phyloP scores from a whole-genome alignment of 2,329 filamentous ascomycete species.

The Pyrenochaeta sp. region DNA sequence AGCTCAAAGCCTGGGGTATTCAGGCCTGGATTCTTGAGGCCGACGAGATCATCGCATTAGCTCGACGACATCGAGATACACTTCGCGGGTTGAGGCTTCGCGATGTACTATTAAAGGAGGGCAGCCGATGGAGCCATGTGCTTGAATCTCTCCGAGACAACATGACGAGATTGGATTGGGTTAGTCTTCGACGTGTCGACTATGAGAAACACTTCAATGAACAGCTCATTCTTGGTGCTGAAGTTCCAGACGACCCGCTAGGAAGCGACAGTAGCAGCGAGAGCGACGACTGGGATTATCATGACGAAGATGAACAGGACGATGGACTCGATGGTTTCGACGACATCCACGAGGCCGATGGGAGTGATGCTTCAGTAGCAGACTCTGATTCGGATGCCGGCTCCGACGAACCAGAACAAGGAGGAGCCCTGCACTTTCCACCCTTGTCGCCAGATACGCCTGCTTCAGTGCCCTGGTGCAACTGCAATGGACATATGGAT shows the following conservation, averaged over 20 bases:
- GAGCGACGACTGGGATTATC: slow-evolving; percentile 44
- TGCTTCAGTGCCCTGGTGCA: slow-evolving; percentile 56
- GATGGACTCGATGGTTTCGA: slow-evolving; percentile 23
- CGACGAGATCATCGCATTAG: slow-evolving; percentile 66
- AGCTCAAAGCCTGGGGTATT: slow-evolving; percentile 69
- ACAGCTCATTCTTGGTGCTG: slow-evolving; percentile 54
- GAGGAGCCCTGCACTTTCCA: slow-evolving; percentile 55
- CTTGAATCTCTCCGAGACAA: slow-evolving; percentile 63
- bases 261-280: slow-evolving; percentile 54
- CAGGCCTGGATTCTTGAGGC: slow-evolving; percentile 69
- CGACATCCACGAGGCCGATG: slow-evolving; percentile 42
- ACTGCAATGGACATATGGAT: slow-evolving; percentile 52
- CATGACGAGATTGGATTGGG: slow-evolving; percentile 66
- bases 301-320: slow-evolving; percentile 40
- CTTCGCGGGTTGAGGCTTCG: slow-evolving; percentile 67
- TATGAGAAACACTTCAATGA: slow-evolving; percentile 65
- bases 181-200: slow-evolving; percentile 68
- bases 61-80: slow-evolving; percentile 62
- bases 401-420: slow-evolving; percentile 48
- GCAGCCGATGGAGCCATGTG: slow-evolving; percentile 67
- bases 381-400: slow-evolving; percentile 44
- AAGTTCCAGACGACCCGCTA: slow-evolving; percentile 56
- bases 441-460: slow-evolving; percentile 55
- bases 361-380: slow-evolving; percentile 42
- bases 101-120: slow-evolving; percentile 67